Evolutionary conservation across 2,329 filamentous ascomycete species (phyloP), one percentile per base, ranked within the genome.

Genomic region (Fusarium sublunatum): DNA sequence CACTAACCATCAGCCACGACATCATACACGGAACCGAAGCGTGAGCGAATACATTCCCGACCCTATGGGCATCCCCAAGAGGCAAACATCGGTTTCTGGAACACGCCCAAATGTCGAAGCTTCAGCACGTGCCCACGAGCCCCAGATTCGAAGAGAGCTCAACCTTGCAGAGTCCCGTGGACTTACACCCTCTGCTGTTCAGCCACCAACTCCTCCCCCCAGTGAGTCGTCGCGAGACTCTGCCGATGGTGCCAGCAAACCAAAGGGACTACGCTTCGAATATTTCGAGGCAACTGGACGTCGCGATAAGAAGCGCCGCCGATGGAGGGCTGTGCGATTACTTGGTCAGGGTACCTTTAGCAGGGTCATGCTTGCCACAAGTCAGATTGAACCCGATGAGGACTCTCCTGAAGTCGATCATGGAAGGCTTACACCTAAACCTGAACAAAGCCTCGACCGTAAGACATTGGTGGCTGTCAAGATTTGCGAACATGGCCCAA

Each of bases 321-420:
- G 87, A 65, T 99, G 95, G 88, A 86, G 91, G 65, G 90, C 90
- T 11, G 78, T 99, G 35, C 89, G 91, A 56, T 81, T 89, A 64
- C 84, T 99, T 6, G 95, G 95, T 6, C 92, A 97, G 70, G 95
- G 95, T 34, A 97, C 95, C 0, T 99, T 99, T 75, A 97, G 93
- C 74, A 91, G 91, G 71, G 95, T 99, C 19, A 90, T 96, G 78
- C 82, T 99, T 38, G 95, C 93, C 5, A 96, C 93, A 10, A 92
- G 91, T 70, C 88, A 96, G 72, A 84, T 87, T 36, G 77, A 80
- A 10, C 74, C 81, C 9, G 81, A 83, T 1, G 81, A 83, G 34
- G 79, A 81, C 26, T 77, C 80, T 55, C 73, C 63, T 50, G 64
- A 73, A 69, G 55, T 71, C 69, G 70, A 76, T 65, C 64, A 73